Conservation (phyloP, 257 asterid species). For the Primulina eburnea region DNA sequence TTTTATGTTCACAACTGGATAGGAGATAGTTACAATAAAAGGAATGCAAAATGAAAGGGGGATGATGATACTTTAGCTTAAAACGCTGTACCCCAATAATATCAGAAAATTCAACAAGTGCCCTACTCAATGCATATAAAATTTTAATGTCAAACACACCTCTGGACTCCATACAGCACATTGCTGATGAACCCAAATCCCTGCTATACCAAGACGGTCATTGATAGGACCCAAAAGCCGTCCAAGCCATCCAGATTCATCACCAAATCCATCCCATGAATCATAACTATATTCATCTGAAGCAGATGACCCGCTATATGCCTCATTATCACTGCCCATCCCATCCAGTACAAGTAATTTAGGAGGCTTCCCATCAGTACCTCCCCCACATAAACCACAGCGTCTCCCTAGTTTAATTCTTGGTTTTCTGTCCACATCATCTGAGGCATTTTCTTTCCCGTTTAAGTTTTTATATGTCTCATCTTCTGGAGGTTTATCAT, state of each 20-base stretch:
- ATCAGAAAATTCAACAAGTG: too few species aligned
- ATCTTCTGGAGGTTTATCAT: conserved; percentile 41
- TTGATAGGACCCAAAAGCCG: conserved; percentile 94
- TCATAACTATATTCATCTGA: conserved; percentile 90
- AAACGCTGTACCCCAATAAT: background rate
- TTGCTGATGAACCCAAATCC: conserved; percentile 99
- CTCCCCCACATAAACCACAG: conserved; percentile 97
- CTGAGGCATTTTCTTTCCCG: conserved; percentile 28
- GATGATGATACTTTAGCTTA: conserved; percentile 3
- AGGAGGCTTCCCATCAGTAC: conserved; percentile 92
- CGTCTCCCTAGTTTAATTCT: conserved; percentile 75
- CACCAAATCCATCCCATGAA: conserved; percentile 94
- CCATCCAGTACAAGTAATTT: conserved; percentile 62
- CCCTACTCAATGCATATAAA: conserved; percentile 14
- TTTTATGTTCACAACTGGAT: conserved; percentile 8
- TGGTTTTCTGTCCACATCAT: conserved; percentile 39
- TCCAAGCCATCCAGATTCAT: conserved; percentile 94
- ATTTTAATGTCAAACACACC: conserved; percentile 44
- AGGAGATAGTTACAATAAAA: background rate
- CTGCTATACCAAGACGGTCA: conserved; percentile 93
- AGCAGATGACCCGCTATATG: conserved; percentile 76
- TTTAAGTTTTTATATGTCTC: conserved; percentile 32
- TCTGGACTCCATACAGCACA: conserved; percentile 99
- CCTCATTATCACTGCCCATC: conserved; percentile 75
- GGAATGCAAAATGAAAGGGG: conserved; percentile 9